Percentiles rank a stretch among this genome's conserved stretches.
Evolutionary conservation across 345 rosid species (phyloP).

Genomic region (Conringia planisiliqua): DNA sequence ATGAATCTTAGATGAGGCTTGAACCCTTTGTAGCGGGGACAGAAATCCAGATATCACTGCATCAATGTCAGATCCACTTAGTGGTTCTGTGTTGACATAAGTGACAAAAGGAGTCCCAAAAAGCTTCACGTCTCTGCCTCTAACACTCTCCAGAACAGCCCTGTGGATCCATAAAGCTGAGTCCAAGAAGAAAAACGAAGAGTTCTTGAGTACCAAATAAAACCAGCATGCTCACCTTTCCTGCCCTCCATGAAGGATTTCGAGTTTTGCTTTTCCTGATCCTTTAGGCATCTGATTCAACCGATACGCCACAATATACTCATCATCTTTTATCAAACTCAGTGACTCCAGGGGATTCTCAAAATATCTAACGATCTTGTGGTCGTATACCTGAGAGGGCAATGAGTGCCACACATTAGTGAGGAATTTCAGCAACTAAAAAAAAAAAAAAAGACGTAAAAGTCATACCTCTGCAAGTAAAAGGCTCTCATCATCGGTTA

Average conservation of each 20-base stretch:
- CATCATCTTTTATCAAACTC: constrained; percentile 73
- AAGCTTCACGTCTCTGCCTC: constrained; percentile 38
- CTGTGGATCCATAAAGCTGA: constrained; percentile 20
- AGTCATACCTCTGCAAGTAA: constrained; percentile 76
- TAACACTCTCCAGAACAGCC: constrained; percentile 18
- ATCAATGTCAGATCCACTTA: constrained; percentile 65
- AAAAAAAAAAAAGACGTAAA: not conserved
- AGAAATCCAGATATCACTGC: constrained; percentile 51
- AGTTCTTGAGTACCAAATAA: constrained; percentile 4
- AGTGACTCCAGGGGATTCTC: constrained; percentile 61
- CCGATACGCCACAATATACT: constrained; percentile 84
- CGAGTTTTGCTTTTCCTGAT: constrained; percentile 58
- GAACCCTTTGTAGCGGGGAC: constrained; percentile 50
- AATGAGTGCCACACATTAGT: not conserved
- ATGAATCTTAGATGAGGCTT: constrained; percentile 35
- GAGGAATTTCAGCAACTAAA: constrained; percentile 10
- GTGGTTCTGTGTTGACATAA: constrained; percentile 49
- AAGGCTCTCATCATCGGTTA: constrained; percentile 69
- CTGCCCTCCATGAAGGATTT: constrained; percentile 59
- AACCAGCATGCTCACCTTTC: constrained; percentile 51
- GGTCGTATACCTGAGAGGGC: constrained; percentile 65
- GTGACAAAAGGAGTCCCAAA: constrained; percentile 80
- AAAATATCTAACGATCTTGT: constrained; percentile 59
- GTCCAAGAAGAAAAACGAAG: not conserved
- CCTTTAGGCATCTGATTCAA: constrained; percentile 43